A percentile compares a stretch with the other conserved stretches of the same genome.
Conservation (phyloP, 2,329 filamentous ascomycete species). For the Cordyceps cateniannulata region DNA sequence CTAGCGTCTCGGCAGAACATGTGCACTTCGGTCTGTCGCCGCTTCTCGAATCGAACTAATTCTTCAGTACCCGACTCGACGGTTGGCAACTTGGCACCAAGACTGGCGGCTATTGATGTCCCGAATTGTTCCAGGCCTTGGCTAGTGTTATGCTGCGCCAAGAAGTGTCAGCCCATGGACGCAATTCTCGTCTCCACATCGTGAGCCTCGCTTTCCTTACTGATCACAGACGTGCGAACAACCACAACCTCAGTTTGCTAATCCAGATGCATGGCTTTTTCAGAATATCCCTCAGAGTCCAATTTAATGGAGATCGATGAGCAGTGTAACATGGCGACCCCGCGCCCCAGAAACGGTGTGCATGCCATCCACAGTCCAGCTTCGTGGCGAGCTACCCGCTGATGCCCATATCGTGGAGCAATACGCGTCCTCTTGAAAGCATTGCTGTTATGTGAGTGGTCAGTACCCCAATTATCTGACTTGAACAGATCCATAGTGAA, state of each 20-base stretch:
- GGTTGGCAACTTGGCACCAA: not conserved
- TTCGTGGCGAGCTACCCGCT: not conserved
- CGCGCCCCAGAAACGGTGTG: slow-evolving; percentile 2
- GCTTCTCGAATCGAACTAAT: not conserved
- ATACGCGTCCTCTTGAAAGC: not conserved
- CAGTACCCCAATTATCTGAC: not conserved
- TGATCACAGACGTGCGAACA: not conserved
- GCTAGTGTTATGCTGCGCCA: not conserved
- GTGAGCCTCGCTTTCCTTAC: not conserved
- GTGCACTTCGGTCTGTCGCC: not conserved
- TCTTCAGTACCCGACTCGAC: not conserved
- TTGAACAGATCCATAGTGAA: not conserved
- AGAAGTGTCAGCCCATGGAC: slow-evolving; percentile 3
- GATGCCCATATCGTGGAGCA: not conserved
- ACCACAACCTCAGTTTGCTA: not conserved
- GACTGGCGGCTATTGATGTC: not conserved
- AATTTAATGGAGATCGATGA: not conserved
- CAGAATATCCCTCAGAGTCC: not conserved
- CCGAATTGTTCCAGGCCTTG: slow-evolving; percentile 5
- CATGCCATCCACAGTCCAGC: not conserved
- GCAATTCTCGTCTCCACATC: not conserved
- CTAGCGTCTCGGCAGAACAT: not conserved
- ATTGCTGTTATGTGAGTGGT: not conserved
- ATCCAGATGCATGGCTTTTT: no score
- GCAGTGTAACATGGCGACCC: not conserved